These are phyloP conservation scores for Escovopsis sp. DNA, from an alignment of 2,329 filamentous ascomycete genomes.

Conservation along the genomic window DNA sequence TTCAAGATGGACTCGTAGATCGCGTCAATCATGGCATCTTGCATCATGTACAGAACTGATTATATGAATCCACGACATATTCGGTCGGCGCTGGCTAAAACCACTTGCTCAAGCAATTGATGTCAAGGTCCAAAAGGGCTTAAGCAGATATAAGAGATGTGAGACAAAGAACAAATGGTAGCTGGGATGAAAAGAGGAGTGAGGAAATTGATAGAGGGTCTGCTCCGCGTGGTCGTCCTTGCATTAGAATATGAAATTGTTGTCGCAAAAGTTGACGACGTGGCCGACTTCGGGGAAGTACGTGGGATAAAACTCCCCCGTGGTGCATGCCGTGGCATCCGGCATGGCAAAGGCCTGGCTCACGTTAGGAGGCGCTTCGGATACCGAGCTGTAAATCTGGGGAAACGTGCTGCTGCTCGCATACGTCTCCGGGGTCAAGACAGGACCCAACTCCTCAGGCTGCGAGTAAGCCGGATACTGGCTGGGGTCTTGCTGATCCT, in stretches of 20 bases:
- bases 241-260: not conserved
- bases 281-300: not conserved
- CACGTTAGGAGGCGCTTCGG: not conserved
- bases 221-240: not conserved
- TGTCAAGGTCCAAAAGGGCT: no score
- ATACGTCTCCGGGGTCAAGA: not conserved
- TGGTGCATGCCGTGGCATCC: not conserved
- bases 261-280: not conserved
- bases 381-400: not conserved
- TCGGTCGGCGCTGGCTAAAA: no score
- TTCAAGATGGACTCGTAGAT: no score
- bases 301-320: not conserved
- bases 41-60: no score
- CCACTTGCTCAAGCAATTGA: no score
- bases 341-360: not conserved
- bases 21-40: no score
- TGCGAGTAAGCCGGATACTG: not conserved
- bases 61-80: no score
- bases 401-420: not conserved
- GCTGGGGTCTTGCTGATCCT: not conserved
- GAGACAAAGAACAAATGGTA: no score
- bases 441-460: not conserved
- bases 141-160: no score
- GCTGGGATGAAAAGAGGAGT: no score
- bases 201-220: no score